phyloP scores from a whole-genome alignment of 2,329 filamentous ascomycete genomes.

The Pseudogymnoascus verrucosus region DNA sequence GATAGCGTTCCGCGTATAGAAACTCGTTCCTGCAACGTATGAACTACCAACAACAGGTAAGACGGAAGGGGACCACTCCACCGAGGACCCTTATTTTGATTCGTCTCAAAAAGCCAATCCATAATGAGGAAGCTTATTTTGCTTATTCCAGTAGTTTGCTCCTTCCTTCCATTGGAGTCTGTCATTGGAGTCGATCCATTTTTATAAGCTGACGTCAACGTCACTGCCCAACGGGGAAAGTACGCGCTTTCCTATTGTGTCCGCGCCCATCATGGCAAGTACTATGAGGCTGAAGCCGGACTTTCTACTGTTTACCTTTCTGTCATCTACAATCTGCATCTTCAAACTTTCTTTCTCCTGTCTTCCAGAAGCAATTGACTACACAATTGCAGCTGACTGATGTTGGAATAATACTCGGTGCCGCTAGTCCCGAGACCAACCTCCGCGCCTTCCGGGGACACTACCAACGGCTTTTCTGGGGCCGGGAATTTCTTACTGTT shows the following conservation, averaged over 20 bases:
- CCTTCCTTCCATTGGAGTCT: neutral
- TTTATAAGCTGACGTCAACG: conserved; percentile 3
- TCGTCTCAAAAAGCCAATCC: neutral
- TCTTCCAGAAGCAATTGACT: neutral
- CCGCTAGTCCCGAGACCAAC: neutral
- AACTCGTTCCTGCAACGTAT: conserved; percentile 1
- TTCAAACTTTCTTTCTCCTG: neutral
- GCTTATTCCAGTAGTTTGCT: neutral
- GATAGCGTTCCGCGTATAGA: neutral
- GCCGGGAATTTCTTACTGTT: neutral
- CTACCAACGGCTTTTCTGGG: neutral
- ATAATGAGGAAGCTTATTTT: neutral
- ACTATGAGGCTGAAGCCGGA: neutral
- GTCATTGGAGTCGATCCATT: neutral
- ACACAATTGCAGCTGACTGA: neutral
- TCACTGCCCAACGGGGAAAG: neutral
- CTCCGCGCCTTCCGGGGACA: neutral
- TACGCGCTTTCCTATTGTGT: neutral
- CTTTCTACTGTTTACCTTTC: neutral
- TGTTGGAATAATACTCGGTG: neutral
- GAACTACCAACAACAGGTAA: neutral
- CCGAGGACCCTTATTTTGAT: neutral
- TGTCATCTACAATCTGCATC: neutral
- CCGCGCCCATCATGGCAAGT: neutral
- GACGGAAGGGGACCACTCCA: neutral